Evolutionary conservation across 345 rosid genomes (phyloP), one percentile per base, ranked within the genome.

Genomic region (Gossypium anomalum): DNA sequence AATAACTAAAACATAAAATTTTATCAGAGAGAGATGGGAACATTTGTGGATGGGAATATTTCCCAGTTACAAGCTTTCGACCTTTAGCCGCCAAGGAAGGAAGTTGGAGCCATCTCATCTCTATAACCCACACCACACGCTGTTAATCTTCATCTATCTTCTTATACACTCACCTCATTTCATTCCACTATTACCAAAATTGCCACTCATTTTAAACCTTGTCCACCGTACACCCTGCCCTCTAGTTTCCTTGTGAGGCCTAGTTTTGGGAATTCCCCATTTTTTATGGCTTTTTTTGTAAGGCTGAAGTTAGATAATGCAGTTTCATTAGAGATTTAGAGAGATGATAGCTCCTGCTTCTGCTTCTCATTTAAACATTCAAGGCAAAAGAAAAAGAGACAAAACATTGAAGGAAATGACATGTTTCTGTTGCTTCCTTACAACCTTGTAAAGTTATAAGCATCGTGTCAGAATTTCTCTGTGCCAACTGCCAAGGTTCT

Each of bases 21-120:
- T 34, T 34, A 4, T 34, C 7, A 34, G 7, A 34, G 45, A 19
- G 6, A 43, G 45, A 53, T 29, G 38, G 22, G 48, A 6, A 44
- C 13, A 19, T 80, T n/a, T 81, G 84, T 83, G 87, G 86, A 72
- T 68, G 63, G 71, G 78, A 84, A 82, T 73, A 64, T 67, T 34
- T 77, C 64, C 71, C 77, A 81, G 73, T 67, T 66, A 80, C 72
- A 68, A 71, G 73, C 56, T 56, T 23, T 63, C 27, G 10, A 25
- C 62, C 80, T 57, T 72, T 63, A 67, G 70, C 81, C 55, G 75
- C 87, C 82, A 78, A 63, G 38, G 58, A 75, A 53, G n/a, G 77
- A 52, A 34, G 41, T 34, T 38, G 75, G 77, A 76, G 15, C 70
- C 16, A 73, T 76, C 17, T 25, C 14, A 25, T 51, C 55, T 16